These are phyloP conservation scores for Diphasiastrum complanatum DNA, from an alignment of 83 land plant genomes.

Conservation along the genomic window DNA sequence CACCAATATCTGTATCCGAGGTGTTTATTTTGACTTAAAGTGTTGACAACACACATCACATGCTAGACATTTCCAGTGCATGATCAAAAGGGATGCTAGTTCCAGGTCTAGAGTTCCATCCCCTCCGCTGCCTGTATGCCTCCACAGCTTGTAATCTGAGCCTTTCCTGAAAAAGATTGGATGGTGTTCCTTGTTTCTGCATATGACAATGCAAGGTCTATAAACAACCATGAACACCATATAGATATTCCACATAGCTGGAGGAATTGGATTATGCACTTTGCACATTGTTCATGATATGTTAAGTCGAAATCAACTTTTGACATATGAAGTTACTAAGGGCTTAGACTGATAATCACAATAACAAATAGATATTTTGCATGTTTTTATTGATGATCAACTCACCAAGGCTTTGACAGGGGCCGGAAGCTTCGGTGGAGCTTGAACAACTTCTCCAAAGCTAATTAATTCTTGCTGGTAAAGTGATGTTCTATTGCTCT, in stretches of 20 bases:
- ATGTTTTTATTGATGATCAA: slow-evolving; percentile 6
- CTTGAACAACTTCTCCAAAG: slow-evolving; percentile 77
- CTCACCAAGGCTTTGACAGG: slow-evolving; percentile 34
- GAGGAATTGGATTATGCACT: too few species aligned
- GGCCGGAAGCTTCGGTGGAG: slow-evolving; percentile 62
- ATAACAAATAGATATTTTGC: not conserved
- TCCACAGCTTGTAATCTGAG: slow-evolving; percentile 64
- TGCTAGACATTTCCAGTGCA: too few species aligned
- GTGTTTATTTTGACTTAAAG: too few species aligned
- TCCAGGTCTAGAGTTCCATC: slow-evolving; percentile 62
- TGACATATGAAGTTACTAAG: not conserved
- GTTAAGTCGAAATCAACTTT: too few species aligned
- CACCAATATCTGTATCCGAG: too few species aligned
- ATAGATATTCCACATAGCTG: too few species aligned
- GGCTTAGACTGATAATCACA: not conserved
- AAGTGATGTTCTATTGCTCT: slow-evolving; percentile 22
- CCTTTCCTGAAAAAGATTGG: slow-evolving; percentile 69
- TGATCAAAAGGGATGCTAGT: too few species aligned
- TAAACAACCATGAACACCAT: too few species aligned
- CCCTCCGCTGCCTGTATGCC: slow-evolving; percentile 55
- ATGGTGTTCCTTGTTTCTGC: slow-evolving; percentile 19
- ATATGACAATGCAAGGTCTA: not conserved
- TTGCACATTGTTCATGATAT: too few species aligned
- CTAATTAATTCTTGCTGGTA: slow-evolving; percentile 44
- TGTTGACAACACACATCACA: too few species aligned